Percentiles rank a stretch among this genome's conserved stretches.
phyloP scores from a whole-genome alignment of 2,329 filamentous ascomycete genomes.

The Phyllosticta citriasiana region DNA sequence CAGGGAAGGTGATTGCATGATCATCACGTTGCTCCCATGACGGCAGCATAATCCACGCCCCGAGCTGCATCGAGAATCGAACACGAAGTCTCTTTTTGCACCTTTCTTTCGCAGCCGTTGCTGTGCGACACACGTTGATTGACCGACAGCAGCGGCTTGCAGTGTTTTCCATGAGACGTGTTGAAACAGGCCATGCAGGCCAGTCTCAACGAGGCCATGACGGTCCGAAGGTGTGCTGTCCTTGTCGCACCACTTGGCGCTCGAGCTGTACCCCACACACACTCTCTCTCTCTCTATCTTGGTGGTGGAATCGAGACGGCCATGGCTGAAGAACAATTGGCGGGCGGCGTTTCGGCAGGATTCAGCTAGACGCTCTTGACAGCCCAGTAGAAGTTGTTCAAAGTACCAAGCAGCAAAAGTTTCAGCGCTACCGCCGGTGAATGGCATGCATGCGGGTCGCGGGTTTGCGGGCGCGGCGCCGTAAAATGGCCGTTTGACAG shows the following conservation, averaged over 20 bases:
- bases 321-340: neutral
- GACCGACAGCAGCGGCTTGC: no score
- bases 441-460: neutral
- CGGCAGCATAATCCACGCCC: neutral
- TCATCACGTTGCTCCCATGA: conserved; percentile 1
- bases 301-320: neutral
- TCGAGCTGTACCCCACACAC: neutral
- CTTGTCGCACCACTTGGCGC: neutral
- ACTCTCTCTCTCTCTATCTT: no score
- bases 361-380: neutral
- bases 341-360: neutral
- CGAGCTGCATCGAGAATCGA: neutral
- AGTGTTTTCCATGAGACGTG: no score
- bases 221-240: neutral
- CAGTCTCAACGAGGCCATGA: neutral
- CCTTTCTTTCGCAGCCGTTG: neutral
- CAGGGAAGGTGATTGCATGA: conserved; percentile 8
- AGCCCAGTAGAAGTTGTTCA: no score
- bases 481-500: conserved; percentile 1
- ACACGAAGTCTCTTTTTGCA: neutral
- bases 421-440: no score
- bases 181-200: neutral
- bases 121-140: neutral
- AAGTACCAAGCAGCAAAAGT: no score
- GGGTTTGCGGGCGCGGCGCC: conserved; percentile 5